phyloP scores from a whole-genome alignment of 768 basidiomycete species.

The Chlorophyllum brunneum region DNA sequence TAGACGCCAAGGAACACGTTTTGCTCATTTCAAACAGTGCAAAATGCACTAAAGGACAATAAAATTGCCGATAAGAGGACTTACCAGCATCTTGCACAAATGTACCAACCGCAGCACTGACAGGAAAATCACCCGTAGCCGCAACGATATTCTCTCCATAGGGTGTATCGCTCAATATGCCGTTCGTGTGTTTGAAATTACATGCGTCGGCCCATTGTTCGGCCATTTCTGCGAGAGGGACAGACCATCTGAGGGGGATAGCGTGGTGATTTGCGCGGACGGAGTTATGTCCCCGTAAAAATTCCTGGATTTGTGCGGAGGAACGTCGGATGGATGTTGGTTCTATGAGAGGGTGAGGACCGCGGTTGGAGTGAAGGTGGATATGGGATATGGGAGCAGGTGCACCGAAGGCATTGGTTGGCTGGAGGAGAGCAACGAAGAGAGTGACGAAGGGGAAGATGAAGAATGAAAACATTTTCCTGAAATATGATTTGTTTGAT shows the following conservation, averaged over 20 bases:
- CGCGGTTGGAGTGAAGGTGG: neutral
- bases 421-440: constrained; percentile 5
- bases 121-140: constrained; percentile 44
- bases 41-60: too few species aligned
- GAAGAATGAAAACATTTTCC: neutral
- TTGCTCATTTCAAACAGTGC: neutral
- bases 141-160: constrained; percentile 58
- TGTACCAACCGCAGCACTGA: constrained; percentile 36
- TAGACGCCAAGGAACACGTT: neutral
- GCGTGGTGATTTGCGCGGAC: constrained; percentile 42
- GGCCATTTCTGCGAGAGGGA: constrained; percentile 41
- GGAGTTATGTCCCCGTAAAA: constrained; percentile 45
- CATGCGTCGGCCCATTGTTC: constrained; percentile 49
- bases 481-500: neutral
- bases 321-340: constrained; percentile 22
- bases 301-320: constrained; percentile 24
- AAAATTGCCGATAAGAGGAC: constrained; percentile 15
- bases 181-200: constrained; percentile 42
- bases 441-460: neutral
- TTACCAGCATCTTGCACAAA: constrained; percentile 50
- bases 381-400: neutral
- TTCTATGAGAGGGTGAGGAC: constrained; percentile 13
- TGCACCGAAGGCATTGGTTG: neutral
- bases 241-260: constrained; percentile 44
- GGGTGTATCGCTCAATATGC: constrained; percentile 33